Base-by-base conservation (phyloP, 306 rosid genomes). In the Corylus heterophylla region DNA sequence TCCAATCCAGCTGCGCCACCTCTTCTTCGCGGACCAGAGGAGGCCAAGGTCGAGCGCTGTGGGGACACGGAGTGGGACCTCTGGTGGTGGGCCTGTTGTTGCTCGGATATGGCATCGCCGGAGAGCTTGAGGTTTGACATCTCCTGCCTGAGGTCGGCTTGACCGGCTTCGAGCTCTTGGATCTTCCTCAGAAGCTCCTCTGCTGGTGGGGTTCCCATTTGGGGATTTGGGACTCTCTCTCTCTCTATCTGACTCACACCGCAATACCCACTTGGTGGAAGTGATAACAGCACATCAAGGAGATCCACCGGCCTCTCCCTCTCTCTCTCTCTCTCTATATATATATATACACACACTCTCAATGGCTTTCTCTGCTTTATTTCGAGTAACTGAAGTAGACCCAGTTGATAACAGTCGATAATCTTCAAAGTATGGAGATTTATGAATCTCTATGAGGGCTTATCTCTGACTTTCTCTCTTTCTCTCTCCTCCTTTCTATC, bases 51-150 rank as follows among this genome's bases (percentile, higher is more conserved):
- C 0, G 93, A 89, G 71, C 99, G 97, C 80, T 93, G 97, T 45
- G 99, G 98, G 3, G 99, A 96, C 7, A 93, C 87, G 7, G 99
- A 96, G 82, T 93, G 98, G 31, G 99, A 88, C 86, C 99, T 87
- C 74, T 89, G 97, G 54, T 92, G 97, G 58, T 84, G 89, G n/a
- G 81, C 75, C 11, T 13, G 62, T 55, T 45, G 45, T 5, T 83
- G 79, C 2, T 75, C 86, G 2, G 66, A 66, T 63, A 76, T 86
- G 5, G 66, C 78, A 71, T 88, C 88, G 50, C 75, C 71, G 0
- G 87, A 78, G 55, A 85, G 79, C 66, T 86, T 76, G 7, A 96
- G 94, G 85, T 87, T 91, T 8, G 92, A 83, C 93, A 96, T 93
- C 90, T 96, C 98, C 61, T 89, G 80, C 86, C 87, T 83, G 74